Percentiles rank a stretch among this genome's conserved stretches.
These are phyloP conservation scores for Aspergillus quadrilineatus DNA, from an alignment of 2,329 filamentous ascomycete species.

Conservation along the genomic window DNA sequence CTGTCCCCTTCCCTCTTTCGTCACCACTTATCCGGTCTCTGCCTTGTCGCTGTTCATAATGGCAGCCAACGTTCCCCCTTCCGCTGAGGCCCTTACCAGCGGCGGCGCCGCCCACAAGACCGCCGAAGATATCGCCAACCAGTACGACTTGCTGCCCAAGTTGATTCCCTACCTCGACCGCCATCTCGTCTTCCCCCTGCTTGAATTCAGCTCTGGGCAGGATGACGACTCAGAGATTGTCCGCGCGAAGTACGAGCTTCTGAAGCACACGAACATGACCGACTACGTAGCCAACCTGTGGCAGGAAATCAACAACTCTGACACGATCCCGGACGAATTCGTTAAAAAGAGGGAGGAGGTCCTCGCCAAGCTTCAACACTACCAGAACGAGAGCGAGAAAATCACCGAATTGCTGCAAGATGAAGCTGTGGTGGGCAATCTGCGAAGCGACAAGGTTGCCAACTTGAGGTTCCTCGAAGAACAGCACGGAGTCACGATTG, in stretches of 20 bases:
- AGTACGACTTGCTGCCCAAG: slow-evolving; percentile 81
- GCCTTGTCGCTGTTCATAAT: slow-evolving; percentile 41
- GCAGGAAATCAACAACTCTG: slow-evolving; percentile 79
- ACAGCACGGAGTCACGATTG: slow-evolving; percentile 87
- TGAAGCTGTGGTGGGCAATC: slow-evolving; percentile 84
- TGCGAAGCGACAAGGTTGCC: slow-evolving; percentile 95
- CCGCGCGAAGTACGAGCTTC: slow-evolving; percentile 85
- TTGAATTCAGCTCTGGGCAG: slow-evolving; percentile 85
- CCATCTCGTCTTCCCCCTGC: slow-evolving; percentile 92
- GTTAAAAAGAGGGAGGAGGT: slow-evolving; percentile 87
- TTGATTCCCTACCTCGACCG: slow-evolving; percentile 90
- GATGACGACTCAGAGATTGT: slow-evolving; percentile 76
- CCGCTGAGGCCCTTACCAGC: slow-evolving; percentile 51
- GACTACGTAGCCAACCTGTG: slow-evolving; percentile 94
- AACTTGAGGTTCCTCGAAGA: slow-evolving; percentile 99
- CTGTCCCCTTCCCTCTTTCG: slow-evolving; percentile 15
- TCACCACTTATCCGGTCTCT: slow-evolving; percentile 18
- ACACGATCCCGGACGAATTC: slow-evolving; percentile 79
- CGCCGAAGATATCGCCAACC: slow-evolving; percentile 60
- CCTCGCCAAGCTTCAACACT: slow-evolving; percentile 75
- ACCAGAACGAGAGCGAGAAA: slow-evolving; percentile 83
- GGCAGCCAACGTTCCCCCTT: slow-evolving; percentile 52
- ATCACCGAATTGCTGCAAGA: slow-evolving; percentile 83
- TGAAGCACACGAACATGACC: slow-evolving; percentile 98
- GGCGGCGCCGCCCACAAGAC: slow-evolving; percentile 48